Base-by-base conservation (phyloP, 768 basidiomycete genomes). In the Podaxis mareebaensis region DNA sequence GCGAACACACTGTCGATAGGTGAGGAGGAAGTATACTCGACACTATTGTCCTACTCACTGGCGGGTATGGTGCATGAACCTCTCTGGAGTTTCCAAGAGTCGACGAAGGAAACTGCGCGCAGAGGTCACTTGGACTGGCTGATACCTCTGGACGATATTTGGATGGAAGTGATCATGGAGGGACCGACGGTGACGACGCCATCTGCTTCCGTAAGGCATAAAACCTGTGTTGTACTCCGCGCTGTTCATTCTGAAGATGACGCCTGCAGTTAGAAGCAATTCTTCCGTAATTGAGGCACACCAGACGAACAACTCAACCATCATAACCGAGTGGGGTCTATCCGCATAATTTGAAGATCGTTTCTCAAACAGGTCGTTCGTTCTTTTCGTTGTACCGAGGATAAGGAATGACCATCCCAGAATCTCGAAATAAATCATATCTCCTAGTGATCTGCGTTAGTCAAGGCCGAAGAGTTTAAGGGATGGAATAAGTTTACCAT, bases 171-270 rank as follows among this genome's bases (percentile, higher is more conserved):
- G 68, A 61, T 71, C 69, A 4, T 71, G 69, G 36, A 66, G 66
- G 12, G 71, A 67, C 48, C 70, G 68, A 30, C 74, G 70, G 60
- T 68, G 72, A 15, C 69, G 66, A 39, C 69, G 62, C 74, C 74
- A 75, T 30, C 60, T 64, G 33, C 71, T 64, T 3, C 68, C 70
- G 58, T 75, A 75, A 0, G 71, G 70, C 10, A 70, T 65, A 49
- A 71, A 42, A 42, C 55, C 63, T 20, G 68, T 52, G 33, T 52
- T 54, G 13, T 39, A 62, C 5, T 49, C 51, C n/a, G 17, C 55
- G 6, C 28, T 30, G 24, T 38, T 22, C 53, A 60, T 60, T 38
- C 65, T 62, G 33, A 28, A 17, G 49, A 30, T 30, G 28, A 30
- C 28, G 6, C 6, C 28, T 7, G 28, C 20, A 11, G 7, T 38